phyloP scores from a whole-genome alignment of 1,284 basidiomycete genomes.

The Phlebopus sp. region DNA sequence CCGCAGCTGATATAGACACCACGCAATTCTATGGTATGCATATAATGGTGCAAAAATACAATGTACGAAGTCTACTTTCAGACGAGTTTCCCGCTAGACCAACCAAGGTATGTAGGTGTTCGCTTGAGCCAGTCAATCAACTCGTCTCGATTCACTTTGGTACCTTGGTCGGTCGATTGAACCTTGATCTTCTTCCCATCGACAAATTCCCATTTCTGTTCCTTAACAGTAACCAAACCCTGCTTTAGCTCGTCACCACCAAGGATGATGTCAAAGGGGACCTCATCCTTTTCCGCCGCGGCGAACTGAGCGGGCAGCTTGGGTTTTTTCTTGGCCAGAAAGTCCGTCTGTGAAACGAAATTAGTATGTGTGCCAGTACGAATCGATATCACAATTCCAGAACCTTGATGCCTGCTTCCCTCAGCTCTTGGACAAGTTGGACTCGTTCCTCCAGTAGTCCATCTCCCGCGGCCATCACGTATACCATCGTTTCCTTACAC shows the following conservation, averaged over 20 bases:
- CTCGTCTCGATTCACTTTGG: constrained; percentile 63
- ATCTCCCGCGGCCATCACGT: constrained; percentile 91
- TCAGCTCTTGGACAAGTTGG: constrained; percentile 76
- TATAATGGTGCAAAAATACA: neutral
- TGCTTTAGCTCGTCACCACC: constrained; percentile 84
- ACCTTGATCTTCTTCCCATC: constrained; percentile 73
- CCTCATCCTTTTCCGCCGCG: constrained; percentile 88
- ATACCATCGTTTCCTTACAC: constrained; percentile 93
- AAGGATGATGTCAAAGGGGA: constrained; percentile 89
- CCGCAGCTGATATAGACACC: neutral
- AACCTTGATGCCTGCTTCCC: constrained; percentile 89
- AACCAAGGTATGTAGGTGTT: constrained; percentile 45
- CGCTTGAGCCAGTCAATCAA: constrained; percentile 69
- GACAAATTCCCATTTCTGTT: constrained; percentile 81
- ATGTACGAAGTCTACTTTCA: constrained; percentile 9
- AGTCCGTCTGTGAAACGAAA: constrained; percentile 68
- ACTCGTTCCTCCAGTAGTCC: constrained; percentile 88
- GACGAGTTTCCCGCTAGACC: constrained; percentile 43
- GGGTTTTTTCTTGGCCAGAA: constrained; percentile 90
- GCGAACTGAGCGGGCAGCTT: constrained; percentile 88
- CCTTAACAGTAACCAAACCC: constrained; percentile 88
- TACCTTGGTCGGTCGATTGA: constrained; percentile 63
- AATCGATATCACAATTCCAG: constrained; percentile 6
- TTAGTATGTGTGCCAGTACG: neutral
- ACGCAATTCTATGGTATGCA: constrained; percentile 8